Evolutionary conservation across 2,329 filamentous ascomycete species (phyloP), one percentile per base, ranked within the genome.

Genomic region (Aspergillus candidus): DNA sequence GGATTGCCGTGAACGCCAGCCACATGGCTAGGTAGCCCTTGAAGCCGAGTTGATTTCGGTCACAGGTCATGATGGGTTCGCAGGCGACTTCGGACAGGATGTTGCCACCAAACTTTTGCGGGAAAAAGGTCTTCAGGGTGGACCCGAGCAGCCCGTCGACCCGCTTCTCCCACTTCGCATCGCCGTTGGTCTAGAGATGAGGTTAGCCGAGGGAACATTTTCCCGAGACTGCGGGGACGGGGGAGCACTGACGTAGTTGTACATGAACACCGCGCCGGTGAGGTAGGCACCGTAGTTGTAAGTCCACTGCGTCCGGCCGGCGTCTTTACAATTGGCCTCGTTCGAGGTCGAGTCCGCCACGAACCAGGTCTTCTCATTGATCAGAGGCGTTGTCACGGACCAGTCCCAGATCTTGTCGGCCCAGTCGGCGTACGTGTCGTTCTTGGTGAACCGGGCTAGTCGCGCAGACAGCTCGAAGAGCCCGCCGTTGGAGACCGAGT

Each of bases 361-460:
- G 22, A 27, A 27, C 22, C 22, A 27, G 22, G 6, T 27, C 22
- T 27, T 10, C 6, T 27, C 22, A 27, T 66, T 68, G 41, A 77
- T 69, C 15, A 79, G 59, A 4, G 74, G 73, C n/a, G 75, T 65
- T 27, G 55, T 58, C 7, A 57, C 55, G 30, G 69, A 70, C 77
- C 77, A 80, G 51, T 77, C 71, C 67, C 73, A 77, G 31, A 83
- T 71, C 60, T 74, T 82, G 49, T 79, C 73, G 0, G 86, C 86
- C 84, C 83, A 88, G 11, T 85, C 76, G 7, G 77, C 72, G 58
- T 93, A 94, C 0, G 84, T 90, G 45, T 75, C 59, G 67, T 93
- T 90, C 38, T 79, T 78, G 0, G 88, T 93, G 68, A 86, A 90
- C n/a, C 82, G 74, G 1, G 84, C 83, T 11, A 93, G 73, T 13